phyloP scores from a whole-genome alignment of 352 stramenopile species.

The Globisporangium canariense region DNA sequence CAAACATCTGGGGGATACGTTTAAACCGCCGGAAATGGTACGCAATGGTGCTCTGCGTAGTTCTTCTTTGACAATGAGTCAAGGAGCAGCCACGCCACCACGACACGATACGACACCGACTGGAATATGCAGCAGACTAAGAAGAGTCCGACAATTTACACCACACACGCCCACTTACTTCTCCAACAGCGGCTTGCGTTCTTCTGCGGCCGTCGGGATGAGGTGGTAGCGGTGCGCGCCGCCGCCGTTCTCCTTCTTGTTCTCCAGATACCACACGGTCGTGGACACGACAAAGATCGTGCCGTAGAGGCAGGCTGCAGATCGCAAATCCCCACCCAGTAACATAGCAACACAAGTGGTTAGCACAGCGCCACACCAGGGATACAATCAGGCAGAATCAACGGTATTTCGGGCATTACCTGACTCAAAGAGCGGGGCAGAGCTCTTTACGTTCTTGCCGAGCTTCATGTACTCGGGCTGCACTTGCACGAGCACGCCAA shows the following conservation, averaged over 20 bases:
- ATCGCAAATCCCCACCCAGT: no score
- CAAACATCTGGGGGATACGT: constrained; percentile 5
- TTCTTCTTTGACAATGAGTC: neutral
- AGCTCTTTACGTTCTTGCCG: constrained; percentile 58
- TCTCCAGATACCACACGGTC: constrained; percentile 67
- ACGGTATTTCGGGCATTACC: constrained; percentile 11
- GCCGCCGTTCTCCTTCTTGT: constrained; percentile 36
- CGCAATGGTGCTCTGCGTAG: neutral
- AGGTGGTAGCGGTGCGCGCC: constrained; percentile 40
- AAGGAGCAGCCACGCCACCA: neutral
- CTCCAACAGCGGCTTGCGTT: constrained; percentile 59
- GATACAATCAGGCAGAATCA: neutral
- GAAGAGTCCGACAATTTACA: neutral
- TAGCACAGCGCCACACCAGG: neutral
- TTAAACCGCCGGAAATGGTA: neutral
- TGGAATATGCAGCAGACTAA: constrained; percentile 6
- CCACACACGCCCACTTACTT: constrained; percentile 29
- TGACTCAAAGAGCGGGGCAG: constrained; percentile 67
- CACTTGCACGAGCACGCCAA: constrained; percentile 66
- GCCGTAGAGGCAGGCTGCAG: constrained; percentile 62
- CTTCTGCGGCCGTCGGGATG: constrained; percentile 38
- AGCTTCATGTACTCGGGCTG: constrained; percentile 87
- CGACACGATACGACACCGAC: neutral
- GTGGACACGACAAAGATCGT: constrained; percentile 69
- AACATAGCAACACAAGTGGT: neutral